phyloP scores from a whole-genome alignment of 352 stramenopile species.

The Globisporangium viniferum region DNA sequence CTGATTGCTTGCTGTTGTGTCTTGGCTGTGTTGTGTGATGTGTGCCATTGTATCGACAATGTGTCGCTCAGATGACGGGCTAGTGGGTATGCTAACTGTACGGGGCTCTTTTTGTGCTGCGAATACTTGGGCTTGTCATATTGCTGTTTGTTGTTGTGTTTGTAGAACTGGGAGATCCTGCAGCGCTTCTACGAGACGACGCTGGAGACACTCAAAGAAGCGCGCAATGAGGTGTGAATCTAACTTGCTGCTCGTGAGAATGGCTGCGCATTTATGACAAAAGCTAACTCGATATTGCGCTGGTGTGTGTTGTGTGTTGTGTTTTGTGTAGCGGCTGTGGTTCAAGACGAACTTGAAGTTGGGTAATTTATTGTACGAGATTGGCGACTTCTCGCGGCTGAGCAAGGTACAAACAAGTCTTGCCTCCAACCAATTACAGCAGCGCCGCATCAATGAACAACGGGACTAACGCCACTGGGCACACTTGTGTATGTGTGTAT shows the following conservation, averaged over 20 bases:
- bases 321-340: constrained; percentile 74
- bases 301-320: neutral
- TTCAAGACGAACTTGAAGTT: constrained; percentile 97
- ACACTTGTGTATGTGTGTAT: neutral
- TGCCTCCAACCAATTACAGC: neutral
- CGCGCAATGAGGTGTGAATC: constrained; percentile 57
- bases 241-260: neutral
- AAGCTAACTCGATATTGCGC: neutral
- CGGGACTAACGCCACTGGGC: neutral
- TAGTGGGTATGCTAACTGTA: neutral
- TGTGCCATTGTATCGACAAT: neutral
- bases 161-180: constrained; percentile 77
- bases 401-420: constrained; percentile 46
- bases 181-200: constrained; percentile 87
- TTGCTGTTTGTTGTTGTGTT: neutral
- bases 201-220: constrained; percentile 81
- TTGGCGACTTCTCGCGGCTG: constrained; percentile 63
- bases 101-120: neutral
- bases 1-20: neutral
- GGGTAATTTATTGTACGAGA: constrained; percentile 91
- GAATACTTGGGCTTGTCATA: neutral
- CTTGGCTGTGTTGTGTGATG: neutral
- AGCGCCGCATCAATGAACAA: neutral
- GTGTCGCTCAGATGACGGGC: neutral
- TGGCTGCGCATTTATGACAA: neutral